A percentile compares a stretch with the other conserved stretches of the same genome.
Evolutionary conservation across 305 asterid genomes (phyloP).

Genomic region (Fraxinus greggii): DNA sequence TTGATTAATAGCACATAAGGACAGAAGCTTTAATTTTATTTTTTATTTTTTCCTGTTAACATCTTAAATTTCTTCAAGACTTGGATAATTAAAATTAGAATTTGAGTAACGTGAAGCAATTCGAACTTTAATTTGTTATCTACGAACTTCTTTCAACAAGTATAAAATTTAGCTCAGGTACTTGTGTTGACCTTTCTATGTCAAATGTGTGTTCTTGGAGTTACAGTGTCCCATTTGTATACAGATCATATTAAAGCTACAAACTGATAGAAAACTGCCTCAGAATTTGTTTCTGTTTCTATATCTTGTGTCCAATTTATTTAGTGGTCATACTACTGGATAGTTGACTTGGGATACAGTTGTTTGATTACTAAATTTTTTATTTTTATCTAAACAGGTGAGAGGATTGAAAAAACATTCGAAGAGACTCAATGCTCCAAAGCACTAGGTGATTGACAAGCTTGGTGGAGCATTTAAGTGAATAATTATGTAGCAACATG

Average conservation of each 20-base stretch:
- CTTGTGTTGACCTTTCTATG: background rate
- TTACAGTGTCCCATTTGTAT: conserved; percentile 19
- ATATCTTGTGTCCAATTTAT: background rate
- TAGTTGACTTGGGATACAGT: background rate
- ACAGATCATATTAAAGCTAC: background rate
- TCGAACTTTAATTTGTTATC: conserved; percentile 1
- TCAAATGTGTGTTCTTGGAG: background rate
- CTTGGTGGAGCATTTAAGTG: conserved; percentile 23
- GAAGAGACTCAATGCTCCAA: conserved; percentile 19
- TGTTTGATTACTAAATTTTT: background rate
- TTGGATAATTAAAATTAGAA: conserved; percentile 5
- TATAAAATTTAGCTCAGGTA: too few relatives aligned
- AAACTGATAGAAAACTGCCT: background rate
- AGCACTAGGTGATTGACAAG: conserved; percentile 20
- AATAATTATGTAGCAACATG: background rate
- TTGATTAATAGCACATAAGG: background rate
- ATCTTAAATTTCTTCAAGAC: conserved; percentile 1
- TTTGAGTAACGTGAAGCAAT: background rate
- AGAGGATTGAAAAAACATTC: conserved; percentile 18
- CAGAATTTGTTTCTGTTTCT: background rate
- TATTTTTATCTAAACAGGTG: background rate
- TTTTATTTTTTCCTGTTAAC: too few relatives aligned
- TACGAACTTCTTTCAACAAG: background rate
- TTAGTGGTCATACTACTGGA: background rate
- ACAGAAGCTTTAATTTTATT: background rate